These are phyloP conservation scores for Corinectria fuckeliana DNA, from an alignment of 2,329 filamentous ascomycete species.

Conservation along the genomic window DNA sequence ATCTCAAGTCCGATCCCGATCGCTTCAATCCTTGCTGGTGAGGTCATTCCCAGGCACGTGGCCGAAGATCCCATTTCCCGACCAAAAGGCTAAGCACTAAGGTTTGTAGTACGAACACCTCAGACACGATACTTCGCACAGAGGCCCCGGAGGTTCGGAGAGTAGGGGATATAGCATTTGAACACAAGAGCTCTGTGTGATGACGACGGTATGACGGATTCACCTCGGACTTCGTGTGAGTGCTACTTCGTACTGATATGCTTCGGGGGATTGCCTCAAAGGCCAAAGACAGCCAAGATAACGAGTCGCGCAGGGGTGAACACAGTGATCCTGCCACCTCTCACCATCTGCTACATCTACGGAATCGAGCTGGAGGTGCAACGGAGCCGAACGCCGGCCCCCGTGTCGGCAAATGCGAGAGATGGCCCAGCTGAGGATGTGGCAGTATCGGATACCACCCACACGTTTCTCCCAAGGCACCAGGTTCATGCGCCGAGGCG, in stretches of 20 bases:
- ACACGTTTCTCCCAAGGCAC: not conserved
- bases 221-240: slow-evolving; percentile 19
- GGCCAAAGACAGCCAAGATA: not conserved
- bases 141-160: slow-evolving; percentile 1
- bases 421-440: slow-evolving; percentile 6
- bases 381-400: slow-evolving; percentile 1
- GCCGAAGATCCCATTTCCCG: slow-evolving; percentile 1
- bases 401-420: slow-evolving; percentile 1
- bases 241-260: slow-evolving; percentile 21
- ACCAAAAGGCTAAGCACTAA: not conserved
- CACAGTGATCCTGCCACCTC: not conserved
- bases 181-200: slow-evolving; percentile 15
- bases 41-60: slow-evolving; percentile 17
- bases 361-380: not conserved
- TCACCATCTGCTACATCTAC: not conserved
- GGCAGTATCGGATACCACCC: slow-evolving; percentile 1
- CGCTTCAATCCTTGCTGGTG: slow-evolving; percentile 5
- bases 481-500: slow-evolving; percentile 19
- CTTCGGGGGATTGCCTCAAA: slow-evolving; percentile 13
- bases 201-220: slow-evolving; percentile 33
- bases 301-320: not conserved
- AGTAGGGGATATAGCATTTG: not conserved
- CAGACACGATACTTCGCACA: not conserved
- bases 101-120: not conserved
- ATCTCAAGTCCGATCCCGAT: slow-evolving; percentile 5